Conservation (phyloP, 495 filamentous ascomycete genomes). For the Parathielavia appendiculata region DNA sequence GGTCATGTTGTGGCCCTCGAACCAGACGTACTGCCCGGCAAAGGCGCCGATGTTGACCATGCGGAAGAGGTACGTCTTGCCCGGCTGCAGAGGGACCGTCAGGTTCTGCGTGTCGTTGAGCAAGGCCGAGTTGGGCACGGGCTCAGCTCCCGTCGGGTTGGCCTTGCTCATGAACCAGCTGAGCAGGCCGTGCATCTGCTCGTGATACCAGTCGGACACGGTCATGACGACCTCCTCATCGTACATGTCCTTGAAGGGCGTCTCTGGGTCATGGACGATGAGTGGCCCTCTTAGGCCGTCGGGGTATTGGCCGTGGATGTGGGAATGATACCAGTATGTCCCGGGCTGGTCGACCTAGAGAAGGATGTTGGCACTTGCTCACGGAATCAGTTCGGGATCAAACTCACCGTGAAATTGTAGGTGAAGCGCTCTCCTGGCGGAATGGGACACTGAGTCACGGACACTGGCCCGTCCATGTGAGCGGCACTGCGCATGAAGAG, state of each 20-base stretch:
- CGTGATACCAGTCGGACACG: conserved; percentile 63
- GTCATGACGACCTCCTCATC: conserved; percentile 63
- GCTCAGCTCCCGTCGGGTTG: conserved; percentile 60
- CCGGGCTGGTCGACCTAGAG: conserved; percentile 60
- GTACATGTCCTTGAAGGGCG: conserved; percentile 57
- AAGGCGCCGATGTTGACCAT: conserved; percentile 71
- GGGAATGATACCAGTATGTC: conserved; percentile 82
- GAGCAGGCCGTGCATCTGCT: conserved; percentile 56
- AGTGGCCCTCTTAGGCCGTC: conserved; percentile 70
- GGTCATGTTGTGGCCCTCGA: conserved; percentile 65
- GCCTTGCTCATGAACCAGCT: conserved; percentile 51
- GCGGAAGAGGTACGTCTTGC: conserved; percentile 75
- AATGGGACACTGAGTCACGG: conserved; percentile 63
- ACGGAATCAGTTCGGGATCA: background rate
- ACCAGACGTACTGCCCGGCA: conserved; percentile 63
- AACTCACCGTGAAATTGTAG: conserved; percentile 70
- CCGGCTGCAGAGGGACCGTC: conserved; percentile 50
- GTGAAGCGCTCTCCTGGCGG: conserved; percentile 59
- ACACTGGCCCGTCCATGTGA: conserved; percentile 68
- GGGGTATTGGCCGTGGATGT: conserved; percentile 63
- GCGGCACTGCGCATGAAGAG: conserved; percentile 65
- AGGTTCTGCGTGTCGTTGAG: conserved; percentile 64
- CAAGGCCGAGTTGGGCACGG: conserved; percentile 59
- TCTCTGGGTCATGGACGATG: conserved; percentile 61
- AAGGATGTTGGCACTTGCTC: conserved; percentile 2